Evolutionary conservation across 148 eudicot species (phyloP), one percentile per base, ranked within the genome.

Genomic region (Chenopodium quinoa): DNA sequence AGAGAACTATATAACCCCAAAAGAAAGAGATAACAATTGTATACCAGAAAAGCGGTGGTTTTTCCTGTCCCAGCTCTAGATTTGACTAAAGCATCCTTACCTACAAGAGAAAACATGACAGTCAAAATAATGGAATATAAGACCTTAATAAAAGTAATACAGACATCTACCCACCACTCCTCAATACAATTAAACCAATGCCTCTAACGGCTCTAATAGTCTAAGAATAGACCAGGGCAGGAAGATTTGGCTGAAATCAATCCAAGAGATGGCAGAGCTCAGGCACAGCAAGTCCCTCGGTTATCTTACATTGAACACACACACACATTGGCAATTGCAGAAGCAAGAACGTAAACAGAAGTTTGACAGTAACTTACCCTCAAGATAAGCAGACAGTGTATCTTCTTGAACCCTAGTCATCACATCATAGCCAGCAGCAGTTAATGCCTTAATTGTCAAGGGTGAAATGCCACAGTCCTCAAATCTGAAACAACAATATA

Each of bases 1-100:
- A 22, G 12, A 16, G 19, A 64, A 52, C 25, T 0, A 75, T 31
- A 67, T 5, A 75, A 12, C 65, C 58, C 58, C 63, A 73, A 66
- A 63, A 66, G 48, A 29, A 74, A 22, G 72, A 60, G 69, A 54
- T 48, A 54, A 47, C 29, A 69, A 69, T 46, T 40, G 5, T 29
- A 84, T 96, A 96, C 99, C 99, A 96, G 91, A 92, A 93, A 96
- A 70, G 98, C 99, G 80, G 90, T 85, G 80, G 93, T 96, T 87
- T 93, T 93, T 71, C 98, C 98, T 1, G 99, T 92, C 71, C 98
- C 98, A 85, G 97, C 87, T 86, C 89, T 89, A 75, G 97, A 91
- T 88, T 92, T 96, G 47, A 92, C 95, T 79, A 93, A 86, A 83
- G 90, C 95, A 91, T 96, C 99, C 83, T 89, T 90, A 79, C 99